Evolutionary conservation across 768 basidiomycete species (phyloP).

Genomic region (Scleroderma citrinum): DNA sequence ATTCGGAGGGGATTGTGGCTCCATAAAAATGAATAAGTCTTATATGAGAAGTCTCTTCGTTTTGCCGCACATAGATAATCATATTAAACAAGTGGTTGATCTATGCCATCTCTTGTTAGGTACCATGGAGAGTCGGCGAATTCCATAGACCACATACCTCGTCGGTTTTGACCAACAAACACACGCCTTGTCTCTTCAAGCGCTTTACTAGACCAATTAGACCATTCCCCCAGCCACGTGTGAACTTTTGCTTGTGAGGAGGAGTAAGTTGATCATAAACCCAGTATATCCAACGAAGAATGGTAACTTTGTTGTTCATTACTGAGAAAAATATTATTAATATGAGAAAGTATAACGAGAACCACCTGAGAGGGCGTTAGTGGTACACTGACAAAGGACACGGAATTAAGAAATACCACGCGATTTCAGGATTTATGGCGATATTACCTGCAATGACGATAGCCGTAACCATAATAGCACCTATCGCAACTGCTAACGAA

Average conservation of each 20-base stretch:
- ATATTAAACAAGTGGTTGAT: slow-evolving; percentile 61
- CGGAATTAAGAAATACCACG: slow-evolving; percentile 37
- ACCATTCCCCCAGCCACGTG: slow-evolving; percentile 36
- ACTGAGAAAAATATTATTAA: slow-evolving; percentile 42
- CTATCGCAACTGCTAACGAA: slow-evolving; percentile 35
- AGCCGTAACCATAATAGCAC: slow-evolving; percentile 37
- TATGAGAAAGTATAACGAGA: slow-evolving; percentile 52
- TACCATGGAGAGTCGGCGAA: not conserved
- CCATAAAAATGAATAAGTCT: slow-evolving; percentile 66
- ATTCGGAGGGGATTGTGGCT: slow-evolving; percentile 56
- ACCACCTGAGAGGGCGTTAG: slow-evolving; percentile 40
- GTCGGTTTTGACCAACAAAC: slow-evolving; percentile 57
- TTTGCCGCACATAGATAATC: slow-evolving; percentile 58
- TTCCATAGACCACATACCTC: slow-evolving; percentile 39
- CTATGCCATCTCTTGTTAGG: slow-evolving; percentile 27
- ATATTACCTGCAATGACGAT: slow-evolving; percentile 55
- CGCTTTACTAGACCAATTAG: slow-evolving; percentile 41
- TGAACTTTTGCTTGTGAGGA: slow-evolving; percentile 36
- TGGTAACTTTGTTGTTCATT: slow-evolving; percentile 48
- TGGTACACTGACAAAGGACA: not conserved
- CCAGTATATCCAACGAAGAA: slow-evolving; percentile 56
- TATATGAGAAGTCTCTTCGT: slow-evolving; percentile 65
- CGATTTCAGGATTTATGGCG: slow-evolving; percentile 48
- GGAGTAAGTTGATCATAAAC: slow-evolving; percentile 52
- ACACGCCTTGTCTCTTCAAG: slow-evolving; percentile 49